These are phyloP conservation scores for Fusarium paranaense DNA, from an alignment of 2,329 filamentous ascomycete genomes.

Conservation along the genomic window DNA sequence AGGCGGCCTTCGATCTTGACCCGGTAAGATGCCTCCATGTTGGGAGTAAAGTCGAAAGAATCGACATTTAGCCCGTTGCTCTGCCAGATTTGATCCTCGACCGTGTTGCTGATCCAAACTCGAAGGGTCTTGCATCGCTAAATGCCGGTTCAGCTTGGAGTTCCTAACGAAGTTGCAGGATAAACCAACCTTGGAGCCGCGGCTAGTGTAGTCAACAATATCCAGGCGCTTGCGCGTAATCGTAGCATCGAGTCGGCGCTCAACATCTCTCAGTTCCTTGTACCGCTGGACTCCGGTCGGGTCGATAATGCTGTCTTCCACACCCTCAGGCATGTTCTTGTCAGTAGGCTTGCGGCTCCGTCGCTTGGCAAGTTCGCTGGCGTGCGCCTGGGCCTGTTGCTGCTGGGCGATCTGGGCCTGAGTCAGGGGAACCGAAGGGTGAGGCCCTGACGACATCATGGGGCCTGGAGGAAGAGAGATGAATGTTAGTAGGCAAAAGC, in stretches of 20 bases:
- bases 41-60: constrained; percentile 84
- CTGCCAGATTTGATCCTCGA: constrained; percentile 96
- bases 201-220: constrained; percentile 83
- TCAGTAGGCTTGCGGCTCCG: constrained; percentile 92
- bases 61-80: constrained; percentile 74
- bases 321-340: constrained; percentile 91
- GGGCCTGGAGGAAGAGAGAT: constrained; percentile 54
- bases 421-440: constrained; percentile 63
- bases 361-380: constrained; percentile 78
- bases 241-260: constrained; percentile 88
- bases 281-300: constrained; percentile 85
- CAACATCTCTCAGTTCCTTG: constrained; percentile 84
- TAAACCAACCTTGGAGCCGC: constrained; percentile 72
- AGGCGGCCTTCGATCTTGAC: constrained; percentile 93
- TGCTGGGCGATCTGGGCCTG: constrained; percentile 65
- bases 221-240: constrained; percentile 96
- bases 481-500: constrained; percentile 17
- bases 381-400: constrained; percentile 64
- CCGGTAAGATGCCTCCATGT: constrained; percentile 81
- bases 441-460: constrained; percentile 67
- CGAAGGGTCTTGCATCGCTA: constrained; percentile 86
- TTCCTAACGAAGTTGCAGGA: background rate
- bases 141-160: constrained; percentile 10
- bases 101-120: constrained; percentile 95
- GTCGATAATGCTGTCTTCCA: constrained; percentile 83